A percentile compares a stretch with the other conserved stretches of the same genome.
phyloP scores from a whole-genome alignment of 306 rosid species.

The Vigna trinervia region DNA sequence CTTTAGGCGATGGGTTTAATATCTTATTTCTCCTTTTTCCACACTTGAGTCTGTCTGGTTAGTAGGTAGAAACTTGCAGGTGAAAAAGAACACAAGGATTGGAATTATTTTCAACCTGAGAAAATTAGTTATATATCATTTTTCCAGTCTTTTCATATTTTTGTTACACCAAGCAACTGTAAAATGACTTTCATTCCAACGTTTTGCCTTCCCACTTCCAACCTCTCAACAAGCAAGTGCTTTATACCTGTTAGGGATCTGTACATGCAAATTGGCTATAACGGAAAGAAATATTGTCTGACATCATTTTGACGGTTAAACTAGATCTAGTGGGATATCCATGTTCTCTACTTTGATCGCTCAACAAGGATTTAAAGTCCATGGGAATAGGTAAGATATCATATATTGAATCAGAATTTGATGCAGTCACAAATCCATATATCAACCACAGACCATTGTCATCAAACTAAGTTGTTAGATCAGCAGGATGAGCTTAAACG shows the following conservation, averaged over 20 bases:
- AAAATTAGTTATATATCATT: constrained; percentile 2
- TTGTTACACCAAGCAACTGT: not conserved
- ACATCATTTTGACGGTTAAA: constrained; percentile 9
- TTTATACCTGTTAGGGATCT: not conserved
- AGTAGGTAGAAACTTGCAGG: not conserved
- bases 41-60: constrained; percentile 21
- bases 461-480: not conserved
- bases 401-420: not conserved
- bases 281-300: not conserved
- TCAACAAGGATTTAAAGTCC: not conserved
- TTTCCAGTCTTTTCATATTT: constrained; percentile 12
- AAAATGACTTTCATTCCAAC: constrained; percentile 1
- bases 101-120: not conserved
- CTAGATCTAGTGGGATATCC: constrained; percentile 9
- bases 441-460: not conserved
- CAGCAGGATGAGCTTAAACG: not conserved
- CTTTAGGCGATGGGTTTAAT: not conserved
- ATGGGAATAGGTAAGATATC: not conserved
- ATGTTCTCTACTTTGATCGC: not conserved
- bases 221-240: not conserved
- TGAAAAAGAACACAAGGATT: not conserved
- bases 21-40: constrained; percentile 10
- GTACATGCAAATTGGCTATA: not conserved
- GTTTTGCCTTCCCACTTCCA: constrained; percentile 2
- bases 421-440: not conserved